Base-by-base conservation (phyloP, 2,329 filamentous ascomycete species). In the Salinomyces thailandicus region DNA sequence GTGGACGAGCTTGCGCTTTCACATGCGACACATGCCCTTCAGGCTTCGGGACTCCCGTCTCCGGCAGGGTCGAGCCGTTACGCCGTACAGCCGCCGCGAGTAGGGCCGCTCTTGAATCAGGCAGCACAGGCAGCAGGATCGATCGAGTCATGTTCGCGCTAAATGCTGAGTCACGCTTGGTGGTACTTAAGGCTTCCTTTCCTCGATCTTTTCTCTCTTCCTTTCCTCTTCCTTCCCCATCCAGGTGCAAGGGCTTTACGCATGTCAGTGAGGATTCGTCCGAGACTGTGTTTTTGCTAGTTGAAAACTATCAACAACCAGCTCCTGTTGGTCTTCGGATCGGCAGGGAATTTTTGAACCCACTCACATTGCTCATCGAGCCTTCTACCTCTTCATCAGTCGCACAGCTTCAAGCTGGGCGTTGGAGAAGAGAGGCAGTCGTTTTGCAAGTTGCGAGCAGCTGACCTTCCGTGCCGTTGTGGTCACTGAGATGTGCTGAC, bases 201-300 rank as follows among this genome's bases (percentile, higher is more conserved):
- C n/a, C n/a, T n/a, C n/a, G 22, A 26, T 9, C 22, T 26, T 26
- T 26, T 8, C 22, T 8, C 22, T 26, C 22, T 26, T n/a, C 22
- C 22, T 26, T 20, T 55, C 54, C 57, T 53, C 51, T 57, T 64
- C 69, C 61, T 60, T 66, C 57, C 53, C 36, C 63, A 75, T 76
- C 71, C 67, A 59, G 69, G 75, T 80, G 77, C 77, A 30, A 30
- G 27, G 27, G 27, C 27, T 30, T 30, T 30, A 30, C 27, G 27
- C 27, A 30, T 30, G 15, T 30, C 27, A 80, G 77, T 85, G 81
- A 85, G 77, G 81, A 84, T 79, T 77, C 73, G 77, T 85, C 81
- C 76, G 81, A 85, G 79, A 76, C 75, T 73, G 74, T 73, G 72
- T 84, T 84, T 82, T 84, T 85, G 81, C 81, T 85, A 82, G 79